Conservation (phyloP, 192 early-diverging fungal species). For the Mortierella antarctica region DNA sequence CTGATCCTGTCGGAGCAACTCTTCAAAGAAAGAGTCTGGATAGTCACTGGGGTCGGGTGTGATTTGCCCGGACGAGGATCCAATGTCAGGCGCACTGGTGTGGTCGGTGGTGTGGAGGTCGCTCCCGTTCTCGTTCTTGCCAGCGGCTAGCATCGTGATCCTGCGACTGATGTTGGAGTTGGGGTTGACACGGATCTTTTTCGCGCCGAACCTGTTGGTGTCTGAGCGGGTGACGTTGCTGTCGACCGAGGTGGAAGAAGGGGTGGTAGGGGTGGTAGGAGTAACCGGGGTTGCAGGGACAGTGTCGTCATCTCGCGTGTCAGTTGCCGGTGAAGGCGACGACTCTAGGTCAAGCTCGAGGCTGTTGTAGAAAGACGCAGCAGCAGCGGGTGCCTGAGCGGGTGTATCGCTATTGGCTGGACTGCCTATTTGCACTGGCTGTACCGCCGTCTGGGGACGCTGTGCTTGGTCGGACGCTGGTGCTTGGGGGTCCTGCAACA, state of each 20-base stretch:
- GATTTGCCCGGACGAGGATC: background rate
- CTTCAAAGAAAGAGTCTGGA: conserved; percentile 48
- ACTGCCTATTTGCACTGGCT: no score
- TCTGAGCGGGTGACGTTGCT: conserved; percentile 16
- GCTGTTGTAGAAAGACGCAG: conserved; percentile 18
- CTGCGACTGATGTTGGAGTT: conserved; percentile 43
- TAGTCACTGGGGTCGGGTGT: conserved; percentile 38
- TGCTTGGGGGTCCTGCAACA: background rate
- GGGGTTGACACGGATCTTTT: conserved; percentile 30
- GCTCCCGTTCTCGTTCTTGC: conserved; percentile 49
- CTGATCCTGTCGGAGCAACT: conserved; percentile 39
- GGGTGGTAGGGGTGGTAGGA: background rate
- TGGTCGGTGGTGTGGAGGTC: conserved; percentile 31
- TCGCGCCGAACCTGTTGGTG: conserved; percentile 27
- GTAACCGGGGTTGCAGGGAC: background rate
- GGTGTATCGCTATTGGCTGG: background rate
- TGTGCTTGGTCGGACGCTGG: background rate
- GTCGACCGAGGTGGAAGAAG: background rate
- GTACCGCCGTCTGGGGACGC: no score
- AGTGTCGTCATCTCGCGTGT: background rate
- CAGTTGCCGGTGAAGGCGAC: background rate
- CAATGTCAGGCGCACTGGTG: background rate
- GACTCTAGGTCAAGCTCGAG: conserved; percentile 31
- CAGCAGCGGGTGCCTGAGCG: background rate
- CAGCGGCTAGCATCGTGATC: conserved; percentile 40